Percentiles rank a stretch among this genome's conserved stretches.
Evolutionary conservation across 108 stramenopile genomes (phyloP).

Genomic region (Nitzschia sp.): DNA sequence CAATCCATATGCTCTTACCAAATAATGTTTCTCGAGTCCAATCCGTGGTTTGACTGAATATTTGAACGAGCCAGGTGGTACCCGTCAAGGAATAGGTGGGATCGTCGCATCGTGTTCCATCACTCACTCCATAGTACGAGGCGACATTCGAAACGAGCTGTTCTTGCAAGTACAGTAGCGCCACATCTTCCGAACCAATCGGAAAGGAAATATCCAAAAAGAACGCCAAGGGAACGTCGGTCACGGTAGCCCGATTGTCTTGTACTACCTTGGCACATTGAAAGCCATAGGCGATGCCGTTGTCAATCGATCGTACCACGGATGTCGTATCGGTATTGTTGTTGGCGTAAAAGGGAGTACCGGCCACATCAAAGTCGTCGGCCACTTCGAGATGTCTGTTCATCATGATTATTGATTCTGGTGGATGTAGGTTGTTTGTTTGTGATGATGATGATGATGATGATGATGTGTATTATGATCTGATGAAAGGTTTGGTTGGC

Average conservation of each 20-base stretch:
- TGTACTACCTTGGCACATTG: constrained; percentile 18
- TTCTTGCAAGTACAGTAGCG: constrained; percentile 2
- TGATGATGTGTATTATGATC: too few species aligned
- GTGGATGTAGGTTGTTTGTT: not conserved
- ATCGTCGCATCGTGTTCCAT: constrained; percentile 24
- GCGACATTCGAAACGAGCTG: constrained; percentile 7
- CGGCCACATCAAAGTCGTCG: too few species aligned
- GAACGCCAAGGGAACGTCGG: constrained; percentile 24
- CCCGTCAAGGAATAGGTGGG: constrained; percentile 21
- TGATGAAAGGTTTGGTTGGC: too few species aligned
- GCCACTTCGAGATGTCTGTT: too few species aligned
- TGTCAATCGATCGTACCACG: constrained; percentile 7
- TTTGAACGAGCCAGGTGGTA: constrained; percentile 26
- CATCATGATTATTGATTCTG: not conserved
- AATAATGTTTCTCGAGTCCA: constrained; percentile 12
- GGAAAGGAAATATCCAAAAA: constrained; percentile 32
- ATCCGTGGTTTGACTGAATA: constrained; percentile 16
- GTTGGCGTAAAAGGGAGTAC: not conserved
- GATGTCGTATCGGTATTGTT: not conserved
- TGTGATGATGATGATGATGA: not conserved
- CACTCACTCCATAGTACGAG: constrained; percentile 15
- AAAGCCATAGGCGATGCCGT: constrained; percentile 17
- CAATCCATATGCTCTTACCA: constrained; percentile 8
- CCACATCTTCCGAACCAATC: constrained; percentile 4
- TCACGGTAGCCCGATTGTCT: constrained; percentile 21